These are phyloP conservation scores for Penicillium sclerotigenum DNA, from an alignment of 2,329 filamentous ascomycete species.

Conservation along the genomic window DNA sequence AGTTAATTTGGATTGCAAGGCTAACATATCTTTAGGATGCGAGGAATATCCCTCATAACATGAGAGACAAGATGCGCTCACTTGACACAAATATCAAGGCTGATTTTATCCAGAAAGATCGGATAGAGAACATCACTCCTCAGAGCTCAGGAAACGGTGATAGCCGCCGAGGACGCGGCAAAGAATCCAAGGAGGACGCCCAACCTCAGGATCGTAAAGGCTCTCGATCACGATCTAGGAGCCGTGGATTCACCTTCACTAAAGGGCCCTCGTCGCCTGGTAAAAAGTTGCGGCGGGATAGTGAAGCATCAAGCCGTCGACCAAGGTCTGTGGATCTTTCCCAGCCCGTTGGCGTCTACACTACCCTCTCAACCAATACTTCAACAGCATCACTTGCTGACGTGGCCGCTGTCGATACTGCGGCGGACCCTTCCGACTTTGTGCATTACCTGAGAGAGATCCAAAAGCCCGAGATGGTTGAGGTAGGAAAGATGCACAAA, in stretches of 20 bases:
- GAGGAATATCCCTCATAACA: conserved; percentile 88
- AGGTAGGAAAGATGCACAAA: conserved; percentile 95
- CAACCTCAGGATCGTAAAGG: conserved; percentile 46
- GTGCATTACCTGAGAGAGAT: conserved; percentile 80
- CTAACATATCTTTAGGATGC: conserved; percentile 61
- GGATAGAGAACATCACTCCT: conserved; percentile 60
- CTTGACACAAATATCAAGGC: conserved; percentile 88
- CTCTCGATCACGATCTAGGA: conserved; percentile 55
- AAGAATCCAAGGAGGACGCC: conserved; percentile 40
- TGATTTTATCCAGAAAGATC: conserved; percentile 90
- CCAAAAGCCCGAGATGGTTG: conserved; percentile 75
- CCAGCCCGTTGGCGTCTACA: conserved; percentile 57
- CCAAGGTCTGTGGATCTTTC: conserved; percentile 71
- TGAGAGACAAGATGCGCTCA: conserved; percentile 90
- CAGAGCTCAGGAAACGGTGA: conserved; percentile 42
- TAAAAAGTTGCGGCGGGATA: conserved; percentile 71
- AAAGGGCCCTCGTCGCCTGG: conserved; percentile 66
- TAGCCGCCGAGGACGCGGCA: conserved; percentile 42
- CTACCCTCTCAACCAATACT: conserved; percentile 53
- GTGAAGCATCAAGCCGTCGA: conserved; percentile 62
- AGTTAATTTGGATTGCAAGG: not conserved
- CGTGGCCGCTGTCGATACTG: conserved; percentile 67
- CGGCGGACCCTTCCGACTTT: conserved; percentile 76
- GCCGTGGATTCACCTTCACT: conserved; percentile 74
- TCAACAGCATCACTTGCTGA: conserved; percentile 55